Conservation (phyloP, 345 rosid species). For the Triadica sebifera region DNA sequence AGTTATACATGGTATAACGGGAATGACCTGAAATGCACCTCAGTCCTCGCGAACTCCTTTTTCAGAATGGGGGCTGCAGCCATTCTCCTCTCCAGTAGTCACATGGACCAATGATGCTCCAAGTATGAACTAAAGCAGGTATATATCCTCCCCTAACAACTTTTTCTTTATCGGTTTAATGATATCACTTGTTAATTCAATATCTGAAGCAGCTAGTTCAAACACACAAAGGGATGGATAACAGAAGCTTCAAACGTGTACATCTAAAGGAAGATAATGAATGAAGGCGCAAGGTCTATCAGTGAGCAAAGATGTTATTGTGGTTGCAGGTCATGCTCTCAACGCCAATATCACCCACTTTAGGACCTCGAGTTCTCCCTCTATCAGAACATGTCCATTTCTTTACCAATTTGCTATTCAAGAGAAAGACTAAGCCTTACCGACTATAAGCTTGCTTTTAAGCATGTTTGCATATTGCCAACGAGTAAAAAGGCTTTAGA, state of each 20-base stretch:
- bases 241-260: slow-evolving; percentile 50
- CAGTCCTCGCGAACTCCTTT: slow-evolving; percentile 66
- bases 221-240: slow-evolving; percentile 61
- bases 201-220: slow-evolving; percentile 45
- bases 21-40: slow-evolving; percentile 52
- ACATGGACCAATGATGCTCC: slow-evolving; percentile 14
- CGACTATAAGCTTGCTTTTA: slow-evolving; percentile 54
- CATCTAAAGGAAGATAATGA: slow-evolving; percentile 49
- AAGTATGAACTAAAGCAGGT: slow-evolving; percentile 20
- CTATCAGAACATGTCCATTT: slow-evolving; percentile 48
- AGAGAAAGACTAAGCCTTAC: slow-evolving; percentile 38
- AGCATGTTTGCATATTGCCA: slow-evolving; percentile 52
- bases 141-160: not conserved
- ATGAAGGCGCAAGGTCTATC: slow-evolving; percentile 51
- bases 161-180: not conserved
- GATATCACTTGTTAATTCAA: not conserved
- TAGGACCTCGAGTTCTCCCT: slow-evolving; percentile 55
- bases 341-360: slow-evolving; percentile 62
- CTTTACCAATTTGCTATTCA: slow-evolving; percentile 40
- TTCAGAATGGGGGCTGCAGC: slow-evolving; percentile 82
- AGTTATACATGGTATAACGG: slow-evolving; percentile 63
- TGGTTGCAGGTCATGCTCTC: slow-evolving; percentile 54
- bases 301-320: slow-evolving; percentile 50
- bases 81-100: slow-evolving; percentile 55
- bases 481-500: slow-evolving; percentile 53